phyloP scores from a whole-genome alignment of 1,284 basidiomycete genomes.

The Cryptococcus sp. region DNA sequence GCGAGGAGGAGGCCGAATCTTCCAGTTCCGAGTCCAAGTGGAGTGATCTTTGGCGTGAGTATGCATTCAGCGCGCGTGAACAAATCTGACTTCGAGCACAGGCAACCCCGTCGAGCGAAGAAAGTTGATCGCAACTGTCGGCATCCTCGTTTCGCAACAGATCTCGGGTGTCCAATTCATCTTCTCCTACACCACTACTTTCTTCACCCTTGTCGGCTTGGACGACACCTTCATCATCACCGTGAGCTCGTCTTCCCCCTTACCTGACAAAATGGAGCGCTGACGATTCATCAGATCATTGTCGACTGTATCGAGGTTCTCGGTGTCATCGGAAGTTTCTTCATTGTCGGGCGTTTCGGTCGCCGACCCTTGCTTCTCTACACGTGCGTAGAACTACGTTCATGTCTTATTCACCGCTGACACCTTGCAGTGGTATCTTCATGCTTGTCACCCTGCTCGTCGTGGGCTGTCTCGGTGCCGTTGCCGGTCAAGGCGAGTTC shows the following conservation, averaged over 20 bases:
- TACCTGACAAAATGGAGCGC: not conserved
- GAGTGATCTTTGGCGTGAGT: slow-evolving; percentile 49
- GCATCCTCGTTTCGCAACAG: slow-evolving; percentile 53
- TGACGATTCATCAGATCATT: slow-evolving; percentile 25
- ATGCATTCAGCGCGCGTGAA: slow-evolving; percentile 12
- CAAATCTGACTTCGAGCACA: slow-evolving; percentile 2
- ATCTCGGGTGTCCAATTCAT: slow-evolving; percentile 49
- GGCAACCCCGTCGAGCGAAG: slow-evolving; percentile 46
- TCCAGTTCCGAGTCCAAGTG: slow-evolving; percentile 49
- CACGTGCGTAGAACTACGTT: slow-evolving; percentile 26
- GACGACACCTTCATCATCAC: slow-evolving; percentile 55
- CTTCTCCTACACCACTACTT: slow-evolving; percentile 53
- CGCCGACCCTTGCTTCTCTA: slow-evolving; percentile 54
- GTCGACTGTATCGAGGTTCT: slow-evolving; percentile 54
- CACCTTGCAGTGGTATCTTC: slow-evolving; percentile 41
- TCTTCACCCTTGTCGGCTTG: slow-evolving; percentile 49
- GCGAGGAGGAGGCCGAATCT: slow-evolving; percentile 50
- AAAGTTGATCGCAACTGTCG: slow-evolving; percentile 54
- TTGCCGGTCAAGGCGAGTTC: slow-evolving; percentile 36
- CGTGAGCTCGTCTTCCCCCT: slow-evolving; percentile 26
- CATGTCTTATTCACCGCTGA: not conserved
- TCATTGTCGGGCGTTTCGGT: slow-evolving; percentile 56
- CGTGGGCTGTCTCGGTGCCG: slow-evolving; percentile 50
- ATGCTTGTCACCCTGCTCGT: slow-evolving; percentile 55
- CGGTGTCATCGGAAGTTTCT: slow-evolving; percentile 52